Evolutionary conservation across 495 filamentous ascomycete genomes (phyloP).

Genomic region (Amphirosellinia nigrospora): DNA sequence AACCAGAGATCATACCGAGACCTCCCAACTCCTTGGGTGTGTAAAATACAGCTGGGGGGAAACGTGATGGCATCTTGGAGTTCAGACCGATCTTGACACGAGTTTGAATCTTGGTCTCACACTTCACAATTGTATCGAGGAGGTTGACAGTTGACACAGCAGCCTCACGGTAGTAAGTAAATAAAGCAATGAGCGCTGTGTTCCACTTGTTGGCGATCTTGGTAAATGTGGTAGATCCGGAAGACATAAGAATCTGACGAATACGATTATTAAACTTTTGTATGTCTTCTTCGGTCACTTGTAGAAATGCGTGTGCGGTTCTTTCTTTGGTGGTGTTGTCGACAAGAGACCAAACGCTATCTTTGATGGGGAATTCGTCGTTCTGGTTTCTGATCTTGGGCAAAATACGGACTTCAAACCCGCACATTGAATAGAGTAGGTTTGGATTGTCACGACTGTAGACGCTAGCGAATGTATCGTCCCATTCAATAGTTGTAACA

Average conservation of each 20-base stretch:
- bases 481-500: conserved; percentile 98
- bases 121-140: conserved; percentile 98
- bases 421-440: conserved; percentile 95
- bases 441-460: conserved; percentile 99
- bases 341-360: conserved; percentile 96
- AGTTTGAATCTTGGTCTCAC: conserved; percentile 99
- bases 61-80: conserved; percentile 99
- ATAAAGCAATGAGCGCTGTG: conserved; percentile 95
- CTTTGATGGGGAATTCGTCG: conserved; percentile 96
- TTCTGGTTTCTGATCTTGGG: conserved; percentile 95
- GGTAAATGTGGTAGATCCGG: conserved; percentile 97
- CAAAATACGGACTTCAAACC: conserved; percentile 96
- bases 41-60: conserved; percentile 98
- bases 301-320: conserved; percentile 96
- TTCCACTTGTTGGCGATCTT: conserved; percentile 99
- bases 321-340: conserved; percentile 96
- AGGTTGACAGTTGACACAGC: conserved; percentile 96
- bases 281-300: conserved; percentile 98
- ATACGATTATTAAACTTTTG: conserved; percentile 99
- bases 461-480: conserved; percentile 98
- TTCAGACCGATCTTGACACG: conserved; percentile 99
- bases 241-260: conserved; percentile 98
- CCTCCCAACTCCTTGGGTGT: conserved; percentile 98
- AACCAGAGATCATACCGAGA: conserved; percentile 98
- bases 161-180: conserved; percentile 98